Evolutionary conservation across 192 early-diverging fungal species (phyloP).

Genomic region (Entomortierella beljakovae): DNA sequence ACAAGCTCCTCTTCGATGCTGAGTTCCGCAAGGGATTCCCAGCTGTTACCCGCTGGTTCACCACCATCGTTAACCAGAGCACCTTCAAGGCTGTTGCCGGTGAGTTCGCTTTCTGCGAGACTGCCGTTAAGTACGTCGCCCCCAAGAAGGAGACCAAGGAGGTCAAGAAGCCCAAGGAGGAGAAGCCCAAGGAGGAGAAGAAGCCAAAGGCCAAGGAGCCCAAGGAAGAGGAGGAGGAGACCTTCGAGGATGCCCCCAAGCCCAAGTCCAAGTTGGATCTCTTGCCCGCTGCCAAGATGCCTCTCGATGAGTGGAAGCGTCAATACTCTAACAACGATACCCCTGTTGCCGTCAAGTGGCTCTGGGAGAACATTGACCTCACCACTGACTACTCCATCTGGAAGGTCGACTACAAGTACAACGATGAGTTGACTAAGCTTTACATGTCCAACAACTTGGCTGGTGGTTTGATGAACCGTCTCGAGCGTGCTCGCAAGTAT

Average conservation of each 20-base stretch:
- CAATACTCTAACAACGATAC: slow-evolving; percentile 98
- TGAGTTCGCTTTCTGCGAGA: slow-evolving; percentile 73
- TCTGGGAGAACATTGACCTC: slow-evolving; percentile 91
- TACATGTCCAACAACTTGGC: slow-evolving; percentile 97
- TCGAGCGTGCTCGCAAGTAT: slow-evolving; percentile 94
- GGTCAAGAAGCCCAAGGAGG: slow-evolving; percentile 71
- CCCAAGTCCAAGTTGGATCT: slow-evolving; percentile 91
- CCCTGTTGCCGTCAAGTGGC: slow-evolving; percentile 89
- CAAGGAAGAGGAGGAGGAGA: slow-evolving; percentile 70
- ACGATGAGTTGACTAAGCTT: slow-evolving; percentile 85
- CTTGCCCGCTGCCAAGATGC: slow-evolving; percentile 85
- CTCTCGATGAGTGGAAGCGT: slow-evolving; percentile 95
- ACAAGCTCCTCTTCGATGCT: slow-evolving; percentile 72
- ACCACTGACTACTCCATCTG: slow-evolving; percentile 91
- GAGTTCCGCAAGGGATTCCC: slow-evolving; percentile 86
- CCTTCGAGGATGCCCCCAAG: slow-evolving; percentile 82
- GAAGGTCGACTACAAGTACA: slow-evolving; percentile 97
- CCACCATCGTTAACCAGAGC: slow-evolving; percentile 85
- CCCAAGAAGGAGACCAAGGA: slow-evolving; percentile 78
- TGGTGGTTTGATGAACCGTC: slow-evolving; percentile 92
- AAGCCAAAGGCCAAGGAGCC: slow-evolving; percentile 61
- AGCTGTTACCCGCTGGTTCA: slow-evolving; percentile 95
- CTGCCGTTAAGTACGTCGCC: slow-evolving; percentile 59
- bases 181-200: slow-evolving; percentile 63
- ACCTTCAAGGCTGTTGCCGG: slow-evolving; percentile 87